Evolutionary conservation across 2,329 filamentous ascomycete species (phyloP), one percentile per base, ranked within the genome.

Genomic region (Penicillium sp.): DNA sequence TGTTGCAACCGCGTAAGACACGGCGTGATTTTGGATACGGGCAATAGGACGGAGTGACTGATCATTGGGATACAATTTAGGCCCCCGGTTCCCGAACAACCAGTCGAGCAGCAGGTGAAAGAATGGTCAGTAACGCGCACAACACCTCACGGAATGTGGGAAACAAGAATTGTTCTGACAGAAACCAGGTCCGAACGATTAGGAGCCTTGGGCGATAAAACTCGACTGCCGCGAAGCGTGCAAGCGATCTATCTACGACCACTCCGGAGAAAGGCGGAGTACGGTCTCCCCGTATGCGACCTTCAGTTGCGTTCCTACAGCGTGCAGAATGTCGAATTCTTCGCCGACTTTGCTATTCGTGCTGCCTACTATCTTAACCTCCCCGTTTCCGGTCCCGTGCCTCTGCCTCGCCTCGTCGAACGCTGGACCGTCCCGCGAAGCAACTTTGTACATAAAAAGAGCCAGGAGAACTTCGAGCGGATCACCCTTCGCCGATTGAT

Each of bases 381-480:
- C 2, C 84, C 88, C 7, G 88, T 88, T 2, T 84, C 78, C 31
- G 92, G 92, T 0, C 89, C 92, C 4, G 73, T 92, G 4, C 87
- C 90, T 8, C 72, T 98, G 12, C 92, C 92, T 1, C 80, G 83
- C 41, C 87, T 90, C 48, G 84, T 78, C 11, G 86, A 98, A 71
- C 79, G 89, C 55, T 98, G 92, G 92, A 96, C 92, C 1, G 88
- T 96, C 2, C 87, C 88, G 7, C 78, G 80, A 56, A 79, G 79
- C 57, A 84, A 85, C 63, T 98, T 98, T 71, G 86, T 95, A 50
- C 85, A 87, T 73, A 98, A 96, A 70, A 98, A 98, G 70, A 83
- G 80, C 25, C 89, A 98, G 67, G 92, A 98, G 69, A 98, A 98
- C 66, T 98, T 94, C 59, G 90, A 96, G 70, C 77, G 92, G 37